phyloP scores from a whole-genome alignment of 805 yeast genomes.

The Zygotorulaspora florentina region DNA sequence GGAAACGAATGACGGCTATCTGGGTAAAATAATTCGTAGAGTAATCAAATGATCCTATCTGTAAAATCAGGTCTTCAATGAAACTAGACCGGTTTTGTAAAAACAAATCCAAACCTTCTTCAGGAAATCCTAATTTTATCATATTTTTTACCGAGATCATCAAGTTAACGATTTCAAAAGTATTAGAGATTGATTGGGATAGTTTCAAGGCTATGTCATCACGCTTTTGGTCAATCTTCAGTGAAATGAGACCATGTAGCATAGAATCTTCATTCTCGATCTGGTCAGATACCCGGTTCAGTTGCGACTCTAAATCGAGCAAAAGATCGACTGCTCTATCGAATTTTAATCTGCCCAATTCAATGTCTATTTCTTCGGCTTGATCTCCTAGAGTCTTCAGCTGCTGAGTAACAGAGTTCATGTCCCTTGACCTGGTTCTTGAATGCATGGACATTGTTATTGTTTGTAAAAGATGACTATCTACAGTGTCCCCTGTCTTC shows the following conservation, averaged over 20 bases:
- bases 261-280: slow-evolving; percentile 31
- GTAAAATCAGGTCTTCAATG: slow-evolving; percentile 45
- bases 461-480: slow-evolving; percentile 47
- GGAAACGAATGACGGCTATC: slow-evolving; percentile 59
- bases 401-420: slow-evolving; percentile 40
- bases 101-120: slow-evolving; percentile 46
- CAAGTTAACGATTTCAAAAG: slow-evolving; percentile 28
- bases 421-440: slow-evolving; percentile 50
- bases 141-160: slow-evolving; percentile 32
- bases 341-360: slow-evolving; percentile 57
- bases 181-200: slow-evolving; percentile 33
- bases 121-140: slow-evolving; percentile 41
- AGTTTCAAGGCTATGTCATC: slow-evolving; percentile 35
- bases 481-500: slow-evolving; percentile 16
- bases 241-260: slow-evolving; percentile 32
- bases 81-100: slow-evolving; percentile 45
- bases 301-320: slow-evolving; percentile 33
- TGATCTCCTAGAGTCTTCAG: slow-evolving; percentile 54
- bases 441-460: slow-evolving; percentile 60
- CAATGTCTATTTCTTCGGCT: slow-evolving; percentile 66
- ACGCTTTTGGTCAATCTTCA: slow-evolving; percentile 34
- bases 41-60: slow-evolving; percentile 44
- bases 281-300: slow-evolving; percentile 15
- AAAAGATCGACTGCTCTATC: slow-evolving; percentile 39
- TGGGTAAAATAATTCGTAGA: slow-evolving; percentile 61